Evolutionary conservation across 208 protist species (phyloP), one percentile per base, ranked within the genome.

Genomic region (Strigomonas culicis): DNA sequence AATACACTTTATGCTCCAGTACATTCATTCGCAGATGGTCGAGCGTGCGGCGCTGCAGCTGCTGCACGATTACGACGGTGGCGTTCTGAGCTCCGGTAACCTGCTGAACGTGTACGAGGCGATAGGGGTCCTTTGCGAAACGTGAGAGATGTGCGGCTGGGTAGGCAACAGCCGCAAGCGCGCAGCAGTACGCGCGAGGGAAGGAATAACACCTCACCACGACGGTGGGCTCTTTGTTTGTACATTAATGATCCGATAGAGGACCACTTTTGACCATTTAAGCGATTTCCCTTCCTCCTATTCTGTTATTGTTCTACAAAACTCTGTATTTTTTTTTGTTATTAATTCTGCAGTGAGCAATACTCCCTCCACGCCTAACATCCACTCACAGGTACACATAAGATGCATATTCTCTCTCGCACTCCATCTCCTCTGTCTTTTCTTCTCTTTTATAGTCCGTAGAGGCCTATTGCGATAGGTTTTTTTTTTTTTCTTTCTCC

Each of bases 41-140:
- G 49, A 49, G 4, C 59, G 68, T 2, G 59, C 68, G 1, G 75
- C 77, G 36, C 67, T 80, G 62, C 75, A 82, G 65, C 49, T 92
- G 22, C 67, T 89, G 41, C 62, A 71, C 15, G 69, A 70, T 7
- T 51, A 65, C 11, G 66, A 70, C 36, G 68, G 74, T 21, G 74
- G 69, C 44, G 50, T 61, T 1, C 25, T 89, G 17, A 78, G 86
- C 63, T 89, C 82, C 0, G 86, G 86, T 1, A 92, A 89, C 63
- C 41, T 89, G 32, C 30, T 87, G 24, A 68, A 81, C 24, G 61
- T 79, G 59, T 88, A 86, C 66, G 80, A 87, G 24, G 80, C 77
- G 1, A 60, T 87, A 19, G 75, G 73, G 25, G 70, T 75, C 8
- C 82, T 82, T 49, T 67, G 71, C 8, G 75, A 71, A 4, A n/a